phyloP scores from a whole-genome alignment of 2,329 filamentous ascomycete species.

The Aspergillus neotritici region DNA sequence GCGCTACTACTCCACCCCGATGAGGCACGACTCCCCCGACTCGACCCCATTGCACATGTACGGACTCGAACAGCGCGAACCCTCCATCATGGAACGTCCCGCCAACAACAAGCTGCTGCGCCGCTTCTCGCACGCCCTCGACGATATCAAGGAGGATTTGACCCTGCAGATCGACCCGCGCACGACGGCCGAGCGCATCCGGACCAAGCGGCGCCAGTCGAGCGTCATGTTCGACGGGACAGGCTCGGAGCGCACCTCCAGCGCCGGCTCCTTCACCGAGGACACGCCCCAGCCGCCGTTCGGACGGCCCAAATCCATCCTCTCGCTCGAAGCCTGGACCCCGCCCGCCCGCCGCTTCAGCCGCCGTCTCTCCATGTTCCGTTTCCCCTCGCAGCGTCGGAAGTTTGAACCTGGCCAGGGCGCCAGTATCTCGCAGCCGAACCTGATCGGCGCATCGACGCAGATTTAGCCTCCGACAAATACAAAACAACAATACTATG shows the following conservation, averaged over 20 bases:
- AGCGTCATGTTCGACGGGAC: slow-evolving; percentile 17
- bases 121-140: slow-evolving; percentile 32
- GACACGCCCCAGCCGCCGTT: slow-evolving; percentile 14
- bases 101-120: slow-evolving; percentile 17
- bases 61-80: slow-evolving; percentile 30
- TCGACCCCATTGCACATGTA: slow-evolving; percentile 30
- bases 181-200: slow-evolving; percentile 21
- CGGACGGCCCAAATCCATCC: slow-evolving; percentile 23
- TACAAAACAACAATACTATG: no score
- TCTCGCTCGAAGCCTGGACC: slow-evolving; percentile 19
- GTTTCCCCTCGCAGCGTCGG: slow-evolving; percentile 18
- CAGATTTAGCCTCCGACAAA: slow-evolving; percentile 12
- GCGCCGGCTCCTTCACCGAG: slow-evolving; percentile 2
- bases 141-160: slow-evolving; percentile 32
- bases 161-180: slow-evolving; percentile 20
- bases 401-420: slow-evolving; percentile 7
- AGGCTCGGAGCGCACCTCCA: slow-evolving; percentile 3
- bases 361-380: slow-evolving; percentile 22
- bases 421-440: slow-evolving; percentile 29
- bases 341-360: slow-evolving; percentile 19
- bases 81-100: slow-evolving; percentile 26
- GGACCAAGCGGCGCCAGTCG: slow-evolving; percentile 22
- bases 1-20: slow-evolving; percentile 32
- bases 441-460: slow-evolving; percentile 30
- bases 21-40: slow-evolving; percentile 23